phyloP scores from a whole-genome alignment of 352 stramenopile species.

The Aphanomyces invadans region DNA sequence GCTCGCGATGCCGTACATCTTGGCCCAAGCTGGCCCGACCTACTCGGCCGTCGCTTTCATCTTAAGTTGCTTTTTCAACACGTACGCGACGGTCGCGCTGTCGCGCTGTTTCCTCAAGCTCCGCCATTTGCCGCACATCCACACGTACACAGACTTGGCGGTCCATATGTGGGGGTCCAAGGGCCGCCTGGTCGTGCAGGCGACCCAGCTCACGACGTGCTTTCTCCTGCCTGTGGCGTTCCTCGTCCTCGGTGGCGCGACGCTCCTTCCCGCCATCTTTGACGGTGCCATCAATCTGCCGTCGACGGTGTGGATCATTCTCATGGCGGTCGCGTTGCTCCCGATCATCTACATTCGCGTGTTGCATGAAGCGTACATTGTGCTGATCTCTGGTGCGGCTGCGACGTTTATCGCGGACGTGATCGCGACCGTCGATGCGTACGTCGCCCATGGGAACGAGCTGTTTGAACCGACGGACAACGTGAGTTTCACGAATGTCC shows the following conservation, averaged over 20 bases:
- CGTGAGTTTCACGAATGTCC: constrained; percentile 33
- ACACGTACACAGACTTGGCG: constrained; percentile 19
- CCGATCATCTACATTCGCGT: constrained; percentile 58
- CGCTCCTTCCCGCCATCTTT: constrained; percentile 49
- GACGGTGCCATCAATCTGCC: constrained; percentile 29
- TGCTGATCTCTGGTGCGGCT: constrained; percentile 42
- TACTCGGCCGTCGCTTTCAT: background rate
- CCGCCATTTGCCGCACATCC: constrained; percentile 4
- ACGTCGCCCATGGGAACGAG: constrained; percentile 31
- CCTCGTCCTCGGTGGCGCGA: constrained; percentile 54
- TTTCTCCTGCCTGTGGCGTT: constrained; percentile 69
- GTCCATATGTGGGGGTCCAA: constrained; percentile 3
- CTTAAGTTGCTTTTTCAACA: constrained; percentile 22
- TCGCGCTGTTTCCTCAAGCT: constrained; percentile 15
- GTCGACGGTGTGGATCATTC: constrained; percentile 55
- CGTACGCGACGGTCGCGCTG: constrained; percentile 20
- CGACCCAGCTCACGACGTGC: constrained; percentile 28
- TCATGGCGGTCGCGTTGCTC: constrained; percentile 44
- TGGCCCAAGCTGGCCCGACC: constrained; percentile 21
- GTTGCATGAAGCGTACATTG: constrained; percentile 38
- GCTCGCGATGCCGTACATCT: constrained; percentile 25
- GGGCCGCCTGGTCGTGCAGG: constrained; percentile 8
- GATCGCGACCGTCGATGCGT: constrained; percentile 36
- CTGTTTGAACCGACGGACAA: constrained; percentile 44
- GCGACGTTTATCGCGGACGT: constrained; percentile 42